Evolutionary conservation across 768 basidiomycete species (phyloP).

Genomic region (Multifurca ochricompacta): DNA sequence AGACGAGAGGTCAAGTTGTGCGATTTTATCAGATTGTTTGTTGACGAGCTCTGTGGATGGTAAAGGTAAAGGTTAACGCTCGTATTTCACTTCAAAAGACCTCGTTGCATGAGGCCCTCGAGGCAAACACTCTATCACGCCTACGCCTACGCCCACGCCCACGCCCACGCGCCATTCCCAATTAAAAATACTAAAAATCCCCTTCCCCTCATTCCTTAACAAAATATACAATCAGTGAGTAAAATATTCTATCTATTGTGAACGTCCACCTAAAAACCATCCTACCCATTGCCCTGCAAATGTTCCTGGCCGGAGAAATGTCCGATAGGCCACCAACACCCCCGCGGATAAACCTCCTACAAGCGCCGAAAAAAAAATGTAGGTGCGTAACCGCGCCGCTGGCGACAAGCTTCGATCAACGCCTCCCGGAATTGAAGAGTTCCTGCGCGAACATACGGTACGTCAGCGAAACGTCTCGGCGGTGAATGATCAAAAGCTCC

Average conservation of each 20-base stretch:
- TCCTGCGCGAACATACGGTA: conserved; percentile 17
- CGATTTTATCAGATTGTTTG: background rate
- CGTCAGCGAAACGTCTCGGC: conserved; percentile 10
- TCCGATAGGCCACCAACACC: conserved; percentile 62
- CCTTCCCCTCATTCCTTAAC: background rate
- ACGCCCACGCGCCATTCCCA: conserved; percentile 11
- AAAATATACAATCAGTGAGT: background rate
- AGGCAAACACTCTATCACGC: too few relatives aligned
- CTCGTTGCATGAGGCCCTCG: conserved; percentile 18
- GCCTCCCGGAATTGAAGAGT: conserved; percentile 70
- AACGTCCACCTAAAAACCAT: conserved; percentile 55
- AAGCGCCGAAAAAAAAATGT: conserved; percentile 63
- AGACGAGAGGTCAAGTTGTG: background rate
- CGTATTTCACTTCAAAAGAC: conserved; percentile 14
- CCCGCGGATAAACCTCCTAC: conserved; percentile 71
- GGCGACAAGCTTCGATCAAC: conserved; percentile 68
- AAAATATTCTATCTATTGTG: conserved; percentile 31
- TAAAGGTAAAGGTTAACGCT: conserved; percentile 8
- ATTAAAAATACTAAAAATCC: conserved; percentile 2
- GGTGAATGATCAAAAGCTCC: background rate
- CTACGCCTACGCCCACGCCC: conserved; percentile 10
- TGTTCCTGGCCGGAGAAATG: conserved; percentile 51
- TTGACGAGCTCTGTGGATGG: background rate
- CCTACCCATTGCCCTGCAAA: conserved; percentile 57
- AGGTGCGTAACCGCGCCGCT: conserved; percentile 59